These are phyloP conservation scores for Karstenula rhodostoma DNA, from an alignment of 2,329 filamentous ascomycete genomes.

Conservation along the genomic window DNA sequence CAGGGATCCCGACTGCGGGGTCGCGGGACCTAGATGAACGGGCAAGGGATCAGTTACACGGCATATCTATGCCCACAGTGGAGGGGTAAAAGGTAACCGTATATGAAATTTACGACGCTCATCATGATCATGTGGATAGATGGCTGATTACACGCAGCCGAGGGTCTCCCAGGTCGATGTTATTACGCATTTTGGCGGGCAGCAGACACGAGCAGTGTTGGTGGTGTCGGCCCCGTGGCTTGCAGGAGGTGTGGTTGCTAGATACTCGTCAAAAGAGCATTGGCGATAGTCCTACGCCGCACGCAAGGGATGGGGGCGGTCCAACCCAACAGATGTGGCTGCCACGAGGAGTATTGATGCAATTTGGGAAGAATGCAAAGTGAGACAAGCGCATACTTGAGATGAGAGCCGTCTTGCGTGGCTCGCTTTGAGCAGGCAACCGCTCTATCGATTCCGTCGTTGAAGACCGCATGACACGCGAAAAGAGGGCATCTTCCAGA, in stretches of 20 bases:
- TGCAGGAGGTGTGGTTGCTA: not conserved
- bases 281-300: constrained; percentile 4
- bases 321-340: constrained; percentile 10
- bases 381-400: not conserved
- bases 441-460: not conserved
- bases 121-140: not conserved
- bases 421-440: not conserved
- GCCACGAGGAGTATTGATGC: constrained; percentile 2
- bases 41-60: constrained; percentile 8
- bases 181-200: not conserved
- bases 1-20: constrained; percentile 10
- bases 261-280: not conserved
- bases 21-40: constrained; percentile 5
- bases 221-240: not conserved
- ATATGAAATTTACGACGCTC: constrained; percentile 5
- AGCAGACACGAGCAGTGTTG: not conserved
- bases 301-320: not conserved
- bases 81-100: constrained; percentile 13
- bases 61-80: constrained; percentile 10
- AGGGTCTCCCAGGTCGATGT: not conserved
- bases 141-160: not conserved
- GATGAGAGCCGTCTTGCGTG: not conserved
- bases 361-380: constrained; percentile 8
- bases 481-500: not conserved
- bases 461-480: not conserved